These are phyloP conservation scores for Parachlorella kessleri DNA, from an alignment of 139 green algal genomes.

Conservation along the genomic window DNA sequence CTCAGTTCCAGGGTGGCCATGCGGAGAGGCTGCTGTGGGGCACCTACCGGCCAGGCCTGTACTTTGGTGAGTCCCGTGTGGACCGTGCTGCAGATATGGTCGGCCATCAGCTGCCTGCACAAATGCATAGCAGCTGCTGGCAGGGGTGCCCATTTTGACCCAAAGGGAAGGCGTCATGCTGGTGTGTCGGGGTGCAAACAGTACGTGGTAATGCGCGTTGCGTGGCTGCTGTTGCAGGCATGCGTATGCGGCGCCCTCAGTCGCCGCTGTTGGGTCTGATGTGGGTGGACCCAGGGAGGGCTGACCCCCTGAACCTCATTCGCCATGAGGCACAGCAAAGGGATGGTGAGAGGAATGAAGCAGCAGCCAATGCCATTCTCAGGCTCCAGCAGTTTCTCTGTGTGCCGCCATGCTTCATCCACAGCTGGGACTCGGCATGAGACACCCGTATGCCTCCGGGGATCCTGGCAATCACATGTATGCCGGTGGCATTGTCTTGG, in stretches of 20 bases:
- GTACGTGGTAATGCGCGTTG: no score
- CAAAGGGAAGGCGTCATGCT: no score
- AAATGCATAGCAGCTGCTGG: not conserved
- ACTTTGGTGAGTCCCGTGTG: constrained; percentile 69
- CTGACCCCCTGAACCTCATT: constrained; percentile 41
- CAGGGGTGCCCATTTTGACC: no score
- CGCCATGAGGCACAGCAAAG: constrained; percentile 68
- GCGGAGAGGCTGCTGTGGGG: constrained; percentile 82
- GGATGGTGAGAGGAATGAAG: no score
- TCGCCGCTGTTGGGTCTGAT: constrained; percentile 80
- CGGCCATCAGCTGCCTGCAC: not conserved
- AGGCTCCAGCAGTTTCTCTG: not conserved
- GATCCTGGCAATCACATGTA: no score
- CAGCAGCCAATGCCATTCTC: not conserved
- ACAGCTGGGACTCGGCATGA: no score
- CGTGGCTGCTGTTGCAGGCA: no score
- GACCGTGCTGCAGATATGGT: not conserved
- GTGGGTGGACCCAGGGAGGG: constrained; percentile 73
- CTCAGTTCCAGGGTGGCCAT: constrained; percentile 49
- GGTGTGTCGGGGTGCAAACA: no score
- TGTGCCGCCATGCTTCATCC: no score
- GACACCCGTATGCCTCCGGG: no score
- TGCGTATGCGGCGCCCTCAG: constrained; percentile 66
- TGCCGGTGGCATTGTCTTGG: no score
- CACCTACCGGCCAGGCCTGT: constrained; percentile 87